These are phyloP conservation scores for Trichocladium uniseriatum DNA, from an alignment of 495 filamentous ascomycete genomes.

Conservation along the genomic window DNA sequence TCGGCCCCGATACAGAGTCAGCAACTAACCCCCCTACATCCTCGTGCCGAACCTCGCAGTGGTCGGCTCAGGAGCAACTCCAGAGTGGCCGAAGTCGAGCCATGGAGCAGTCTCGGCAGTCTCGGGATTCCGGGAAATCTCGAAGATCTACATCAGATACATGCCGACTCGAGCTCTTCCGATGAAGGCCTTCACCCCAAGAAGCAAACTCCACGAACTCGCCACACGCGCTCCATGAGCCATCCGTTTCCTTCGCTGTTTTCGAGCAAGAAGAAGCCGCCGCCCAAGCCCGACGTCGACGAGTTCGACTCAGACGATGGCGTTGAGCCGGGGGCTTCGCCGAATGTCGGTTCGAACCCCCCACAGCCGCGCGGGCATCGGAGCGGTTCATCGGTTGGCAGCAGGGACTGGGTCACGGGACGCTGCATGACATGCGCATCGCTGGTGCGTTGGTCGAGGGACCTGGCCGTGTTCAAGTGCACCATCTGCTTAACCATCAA, in stretches of 20 bases:
- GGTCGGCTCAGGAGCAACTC: neutral
- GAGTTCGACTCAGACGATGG: slow-evolving; percentile 23
- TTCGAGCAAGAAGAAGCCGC: slow-evolving; percentile 41
- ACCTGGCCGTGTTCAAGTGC: slow-evolving; percentile 69
- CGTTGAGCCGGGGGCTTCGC: slow-evolving; percentile 16
- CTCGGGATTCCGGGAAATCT: slow-evolving; percentile 11
- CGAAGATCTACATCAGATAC: slow-evolving; percentile 13
- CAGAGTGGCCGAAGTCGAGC: slow-evolving; percentile 12
- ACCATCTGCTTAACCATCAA: slow-evolving; percentile 82
- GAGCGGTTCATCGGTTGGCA: slow-evolving; percentile 19
- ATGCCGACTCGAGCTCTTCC: slow-evolving; percentile 35
- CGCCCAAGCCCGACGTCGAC: slow-evolving; percentile 10
- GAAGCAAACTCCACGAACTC: slow-evolving; percentile 23
- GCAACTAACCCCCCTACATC: neutral
- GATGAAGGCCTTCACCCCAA: slow-evolving; percentile 32
- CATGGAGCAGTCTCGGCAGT: neutral
- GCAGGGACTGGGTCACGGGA: slow-evolving; percentile 50
- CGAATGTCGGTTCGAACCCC: slow-evolving; percentile 6
- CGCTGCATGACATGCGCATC: slow-evolving; percentile 78
- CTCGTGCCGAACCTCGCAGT: neutral
- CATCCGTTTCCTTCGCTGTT: slow-evolving; percentile 64
- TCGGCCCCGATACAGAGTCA: neutral
- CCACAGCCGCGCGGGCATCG: slow-evolving; percentile 14
- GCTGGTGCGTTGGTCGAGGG: slow-evolving; percentile 72
- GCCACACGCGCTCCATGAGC: slow-evolving; percentile 63